These are phyloP conservation scores for Mortierella claussenii DNA, from an alignment of 192 early-diverging fungal genomes.

Conservation along the genomic window DNA sequence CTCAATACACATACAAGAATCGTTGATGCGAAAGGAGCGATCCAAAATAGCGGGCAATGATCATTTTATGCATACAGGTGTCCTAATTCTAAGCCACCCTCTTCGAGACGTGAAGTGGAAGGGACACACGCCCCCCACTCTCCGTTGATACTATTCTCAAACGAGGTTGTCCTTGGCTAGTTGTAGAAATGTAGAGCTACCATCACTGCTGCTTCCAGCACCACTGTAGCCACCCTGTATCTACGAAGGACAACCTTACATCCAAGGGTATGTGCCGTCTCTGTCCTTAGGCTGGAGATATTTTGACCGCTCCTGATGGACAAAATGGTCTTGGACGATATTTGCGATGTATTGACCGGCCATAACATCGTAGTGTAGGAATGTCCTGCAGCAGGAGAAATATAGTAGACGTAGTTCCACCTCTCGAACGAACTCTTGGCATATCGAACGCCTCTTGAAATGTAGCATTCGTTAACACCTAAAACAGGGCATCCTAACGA, in stretches of 20 bases:
- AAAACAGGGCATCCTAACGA: not conserved
- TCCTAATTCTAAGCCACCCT: no score
- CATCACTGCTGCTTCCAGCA: no score
- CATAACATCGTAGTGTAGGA: not conserved
- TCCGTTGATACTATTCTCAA: no score
- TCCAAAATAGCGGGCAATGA: no score
- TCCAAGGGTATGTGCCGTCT: no score
- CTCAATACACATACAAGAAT: conserved; percentile 16
- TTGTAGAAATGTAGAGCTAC: no score
- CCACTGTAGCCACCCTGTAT: no score
- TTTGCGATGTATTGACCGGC: not conserved
- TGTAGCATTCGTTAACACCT: not conserved
- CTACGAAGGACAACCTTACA: no score
- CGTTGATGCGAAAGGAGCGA: conserved; percentile 32
- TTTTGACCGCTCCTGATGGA: not conserved
- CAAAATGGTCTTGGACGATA: not conserved
- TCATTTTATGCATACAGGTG: no score
- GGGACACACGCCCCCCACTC: no score
- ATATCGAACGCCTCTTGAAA: not conserved
- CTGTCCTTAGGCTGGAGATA: not conserved
- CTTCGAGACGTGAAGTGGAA: no score
- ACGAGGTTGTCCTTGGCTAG: no score
- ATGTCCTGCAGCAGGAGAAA: not conserved
- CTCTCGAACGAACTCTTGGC: not conserved
- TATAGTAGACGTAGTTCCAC: not conserved